A percentile compares a stretch with the other conserved stretches of the same genome.
Evolutionary conservation across 1,284 basidiomycete genomes (phyloP).

Genomic region (Rhizoctonia solani): DNA sequence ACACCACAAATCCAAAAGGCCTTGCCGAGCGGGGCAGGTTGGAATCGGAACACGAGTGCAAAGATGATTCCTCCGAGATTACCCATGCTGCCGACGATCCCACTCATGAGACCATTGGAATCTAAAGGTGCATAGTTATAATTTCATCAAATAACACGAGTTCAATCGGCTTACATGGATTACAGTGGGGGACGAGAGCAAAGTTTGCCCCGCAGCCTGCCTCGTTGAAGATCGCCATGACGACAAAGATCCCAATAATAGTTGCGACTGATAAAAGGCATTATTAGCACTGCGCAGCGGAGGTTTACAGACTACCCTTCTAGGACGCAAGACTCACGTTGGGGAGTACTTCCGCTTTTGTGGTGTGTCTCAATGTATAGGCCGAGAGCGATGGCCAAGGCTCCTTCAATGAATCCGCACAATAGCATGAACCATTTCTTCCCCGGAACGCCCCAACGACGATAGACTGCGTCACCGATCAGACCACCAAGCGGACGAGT

Average conservation of each 20-base stretch:
- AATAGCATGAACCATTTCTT: conserved; percentile 59
- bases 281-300: background rate
- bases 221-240: conserved; percentile 53
- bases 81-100: conserved; percentile 58
- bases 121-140: conserved; percentile 38
- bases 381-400: conserved; percentile 53
- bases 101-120: conserved; percentile 51
- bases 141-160: conserved; percentile 39
- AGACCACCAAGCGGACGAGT: conserved; percentile 59
- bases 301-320: no score
- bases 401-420: conserved; percentile 55
- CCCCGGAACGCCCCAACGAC: conserved; percentile 52
- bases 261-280: conserved; percentile 40
- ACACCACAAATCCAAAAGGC: conserved; percentile 55
- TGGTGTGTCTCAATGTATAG: conserved; percentile 51
- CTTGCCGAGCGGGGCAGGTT: conserved; percentile 48
- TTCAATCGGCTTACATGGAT: conserved; percentile 49
- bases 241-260: conserved; percentile 44
- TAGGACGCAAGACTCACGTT: conserved; percentile 25
- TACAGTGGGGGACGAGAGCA: conserved; percentile 59
- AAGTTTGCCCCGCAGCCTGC: conserved; percentile 60
- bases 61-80: conserved; percentile 60
- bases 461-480: conserved; percentile 56
- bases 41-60: conserved; percentile 58
- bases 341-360: conserved; percentile 39